Conservation (phyloP, 306 rosid species). For the Bauhinia variegata region DNA sequence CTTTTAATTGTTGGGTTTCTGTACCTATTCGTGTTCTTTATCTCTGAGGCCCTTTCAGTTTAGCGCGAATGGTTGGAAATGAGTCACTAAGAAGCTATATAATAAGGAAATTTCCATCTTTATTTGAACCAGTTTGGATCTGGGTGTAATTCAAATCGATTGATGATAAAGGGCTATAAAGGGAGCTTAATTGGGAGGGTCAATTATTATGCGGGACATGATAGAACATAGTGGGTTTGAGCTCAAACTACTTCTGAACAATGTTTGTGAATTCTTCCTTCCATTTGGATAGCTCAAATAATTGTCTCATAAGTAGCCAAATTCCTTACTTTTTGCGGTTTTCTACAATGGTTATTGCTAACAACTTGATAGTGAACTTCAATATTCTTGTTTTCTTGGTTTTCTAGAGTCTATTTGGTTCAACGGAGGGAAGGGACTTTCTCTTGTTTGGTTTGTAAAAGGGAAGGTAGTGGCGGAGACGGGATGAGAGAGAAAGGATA, state of each 20-base stretch:
- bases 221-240: background rate
- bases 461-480: too few relatives aligned
- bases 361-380: too few relatives aligned
- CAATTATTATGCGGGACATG: background rate
- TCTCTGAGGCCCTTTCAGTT: too few relatives aligned
- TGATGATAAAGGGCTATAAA: background rate
- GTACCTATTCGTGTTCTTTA: too few relatives aligned
- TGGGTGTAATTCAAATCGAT: background rate
- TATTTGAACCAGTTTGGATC: background rate
- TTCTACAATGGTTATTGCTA: too few relatives aligned
- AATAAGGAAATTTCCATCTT: background rate
- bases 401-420: too few relatives aligned
- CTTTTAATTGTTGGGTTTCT: conserved; percentile 8
- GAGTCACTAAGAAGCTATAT: background rate
- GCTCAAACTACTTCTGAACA: background rate
- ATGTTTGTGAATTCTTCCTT: background rate
- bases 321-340: too few relatives aligned
- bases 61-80: background rate
- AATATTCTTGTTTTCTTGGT: too few relatives aligned
- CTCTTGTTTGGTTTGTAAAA: too few relatives aligned
- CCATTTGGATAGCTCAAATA: background rate
- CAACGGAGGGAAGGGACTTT: too few relatives aligned
- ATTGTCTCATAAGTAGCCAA: too few relatives aligned
- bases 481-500: too few relatives aligned
- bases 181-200: background rate